Percentiles rank a stretch among this genome's conserved stretches.
Conservation (phyloP, 2,329 filamentous ascomycete species). For the Phyllosticta citribraziliensis region DNA sequence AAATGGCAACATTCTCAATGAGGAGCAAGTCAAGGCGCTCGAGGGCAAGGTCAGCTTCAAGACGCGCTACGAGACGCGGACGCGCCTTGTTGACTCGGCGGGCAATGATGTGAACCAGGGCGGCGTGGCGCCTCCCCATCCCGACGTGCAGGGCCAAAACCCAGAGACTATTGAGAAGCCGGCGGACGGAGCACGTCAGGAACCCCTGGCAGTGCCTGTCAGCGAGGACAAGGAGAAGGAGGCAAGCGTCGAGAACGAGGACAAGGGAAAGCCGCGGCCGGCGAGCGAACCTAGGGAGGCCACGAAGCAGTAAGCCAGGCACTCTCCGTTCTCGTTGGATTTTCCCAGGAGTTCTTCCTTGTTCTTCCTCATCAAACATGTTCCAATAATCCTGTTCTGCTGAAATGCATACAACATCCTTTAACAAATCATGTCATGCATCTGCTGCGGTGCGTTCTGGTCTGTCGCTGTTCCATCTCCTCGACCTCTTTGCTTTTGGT, state of each 20-base stretch:
- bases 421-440: no score
- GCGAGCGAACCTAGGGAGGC: conserved; percentile 29
- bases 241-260: conserved; percentile 27
- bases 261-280: conserved; percentile 25
- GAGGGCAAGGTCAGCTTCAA: conserved; percentile 92
- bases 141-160: conserved; percentile 48
- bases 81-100: conserved; percentile 66
- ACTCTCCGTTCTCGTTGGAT: neutral
- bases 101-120: conserved; percentile 56
- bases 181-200: conserved; percentile 28
- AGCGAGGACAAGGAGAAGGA: conserved; percentile 36
- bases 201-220: conserved; percentile 29
- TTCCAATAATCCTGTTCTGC: no score
- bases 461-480: no score
- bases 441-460: no score
- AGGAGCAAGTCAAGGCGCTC: conserved; percentile 66
- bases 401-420: no score
- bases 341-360: no score
- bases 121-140: conserved; percentile 43
- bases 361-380: no score
- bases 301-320: conserved; percentile 16
- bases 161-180: conserved; percentile 42
- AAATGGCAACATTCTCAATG: conserved; percentile 77
- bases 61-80: conserved; percentile 92
- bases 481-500: no score